phyloP scores from a whole-genome alignment of 2,329 filamentous ascomycete genomes.

The Phaeomoniella chlamydospora region DNA sequence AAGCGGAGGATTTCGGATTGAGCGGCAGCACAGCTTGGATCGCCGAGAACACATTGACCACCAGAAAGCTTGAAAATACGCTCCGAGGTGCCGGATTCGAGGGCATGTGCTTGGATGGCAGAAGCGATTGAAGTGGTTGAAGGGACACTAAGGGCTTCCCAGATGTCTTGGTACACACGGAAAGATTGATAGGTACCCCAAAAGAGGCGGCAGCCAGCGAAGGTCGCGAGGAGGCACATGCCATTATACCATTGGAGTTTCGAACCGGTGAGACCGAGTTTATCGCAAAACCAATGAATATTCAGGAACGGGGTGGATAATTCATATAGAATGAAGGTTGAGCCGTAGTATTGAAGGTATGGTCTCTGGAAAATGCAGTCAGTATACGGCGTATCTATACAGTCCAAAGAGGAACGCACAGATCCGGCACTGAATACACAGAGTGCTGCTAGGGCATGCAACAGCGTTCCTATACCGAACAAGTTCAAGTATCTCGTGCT shows the following conservation, averaged over 20 bases:
- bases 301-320: constrained; percentile 53
- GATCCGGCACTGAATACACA: constrained; percentile 49
- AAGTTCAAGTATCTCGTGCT: constrained; percentile 39
- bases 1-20: constrained; percentile 35
- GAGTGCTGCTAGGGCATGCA: constrained; percentile 46
- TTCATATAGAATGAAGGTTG: constrained; percentile 54
- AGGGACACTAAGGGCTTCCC: constrained; percentile 31
- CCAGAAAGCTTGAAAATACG: constrained; percentile 14
- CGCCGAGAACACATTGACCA: constrained; percentile 18
- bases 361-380: constrained; percentile 33
- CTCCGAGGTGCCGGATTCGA: constrained; percentile 1
- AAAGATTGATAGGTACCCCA: constrained; percentile 49
- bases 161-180: constrained; percentile 46
- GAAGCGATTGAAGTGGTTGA: constrained; percentile 17
- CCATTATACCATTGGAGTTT: constrained; percentile 49
- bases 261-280: constrained; percentile 49
- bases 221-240: constrained; percentile 40
- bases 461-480: constrained; percentile 47
- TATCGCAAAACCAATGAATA: constrained; percentile 58
- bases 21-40: constrained; percentile 22
- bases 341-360: constrained; percentile 51
- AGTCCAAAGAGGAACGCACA: constrained; percentile 29
- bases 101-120: constrained; percentile 3
- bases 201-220: constrained; percentile 47
- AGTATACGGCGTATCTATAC: not conserved